Conservation (phyloP, 768 basidiomycete genomes). For the Dentipellis sp. region DNA sequence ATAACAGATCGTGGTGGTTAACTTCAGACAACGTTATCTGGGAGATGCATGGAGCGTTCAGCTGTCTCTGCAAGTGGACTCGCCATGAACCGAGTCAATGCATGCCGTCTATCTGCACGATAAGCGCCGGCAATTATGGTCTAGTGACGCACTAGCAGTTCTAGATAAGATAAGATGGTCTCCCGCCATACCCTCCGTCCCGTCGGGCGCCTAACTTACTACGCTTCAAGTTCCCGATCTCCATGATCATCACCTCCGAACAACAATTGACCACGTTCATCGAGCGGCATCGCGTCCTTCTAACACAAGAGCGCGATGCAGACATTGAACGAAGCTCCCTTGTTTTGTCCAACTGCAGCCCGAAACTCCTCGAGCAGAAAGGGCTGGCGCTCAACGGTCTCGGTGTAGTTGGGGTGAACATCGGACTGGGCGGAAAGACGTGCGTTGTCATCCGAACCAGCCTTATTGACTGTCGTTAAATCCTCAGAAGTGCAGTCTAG, state of each 20-base stretch:
- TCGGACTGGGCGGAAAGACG: conserved; percentile 93
- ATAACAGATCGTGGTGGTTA: neutral
- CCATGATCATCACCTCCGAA: conserved; percentile 17
- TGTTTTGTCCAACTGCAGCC: conserved; percentile 73
- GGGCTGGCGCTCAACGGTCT: conserved; percentile 75
- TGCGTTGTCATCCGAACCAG: conserved; percentile 22
- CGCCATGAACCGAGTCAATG: too few species aligned
- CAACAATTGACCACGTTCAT: conserved; percentile 47
- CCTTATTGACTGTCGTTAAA: neutral
- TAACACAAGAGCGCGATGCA: conserved; percentile 68
- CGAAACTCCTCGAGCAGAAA: conserved; percentile 79
- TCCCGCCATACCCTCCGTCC: too few species aligned
- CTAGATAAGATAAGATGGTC: neutral
- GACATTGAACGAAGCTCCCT: conserved; percentile 77
- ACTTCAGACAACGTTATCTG: neutral
- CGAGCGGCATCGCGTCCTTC: conserved; percentile 53
- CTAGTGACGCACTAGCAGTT: too few species aligned
- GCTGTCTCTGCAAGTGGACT: too few species aligned
- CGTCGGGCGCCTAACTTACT: neutral
- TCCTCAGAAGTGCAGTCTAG: conserved; percentile 47
- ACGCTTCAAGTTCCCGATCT: neutral
- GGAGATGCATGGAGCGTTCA: neutral
- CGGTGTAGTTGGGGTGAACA: conserved; percentile 57
- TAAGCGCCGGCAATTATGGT: neutral
- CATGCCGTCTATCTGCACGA: too few species aligned